phyloP scores from a whole-genome alignment of 345 rosid species.

The Angophora floribunda region DNA sequence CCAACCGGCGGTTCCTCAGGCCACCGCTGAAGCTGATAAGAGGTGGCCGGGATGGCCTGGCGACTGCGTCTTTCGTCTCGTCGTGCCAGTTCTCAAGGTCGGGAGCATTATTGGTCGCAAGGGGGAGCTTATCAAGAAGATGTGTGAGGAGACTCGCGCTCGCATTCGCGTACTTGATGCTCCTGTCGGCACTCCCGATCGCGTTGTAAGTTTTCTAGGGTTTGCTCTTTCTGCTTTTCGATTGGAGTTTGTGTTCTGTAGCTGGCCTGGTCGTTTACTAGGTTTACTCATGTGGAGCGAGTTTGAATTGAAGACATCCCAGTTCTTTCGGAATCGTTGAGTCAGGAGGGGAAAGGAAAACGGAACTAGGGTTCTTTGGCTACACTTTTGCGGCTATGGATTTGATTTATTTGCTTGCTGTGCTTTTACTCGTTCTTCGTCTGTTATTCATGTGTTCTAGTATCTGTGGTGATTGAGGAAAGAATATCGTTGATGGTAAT shows the following conservation, averaged over 20 bases:
- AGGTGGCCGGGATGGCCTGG: constrained; percentile 96
- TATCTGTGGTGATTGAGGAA: not conserved
- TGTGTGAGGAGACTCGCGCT: constrained; percentile 84
- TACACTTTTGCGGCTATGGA: not conserved
- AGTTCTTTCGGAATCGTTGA: not conserved
- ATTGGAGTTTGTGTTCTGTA: not conserved
- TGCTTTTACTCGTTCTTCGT: not conserved
- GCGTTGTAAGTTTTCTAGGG: constrained; percentile 35
- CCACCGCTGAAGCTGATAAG: constrained; percentile 15
- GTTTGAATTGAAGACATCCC: not conserved
- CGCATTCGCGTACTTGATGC: constrained; percentile 79
- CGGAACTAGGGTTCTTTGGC: not conserved
- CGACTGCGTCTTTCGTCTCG: constrained; percentile 63
- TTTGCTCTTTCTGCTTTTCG: not conserved
- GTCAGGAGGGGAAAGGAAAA: not conserved
- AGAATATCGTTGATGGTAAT: not conserved
- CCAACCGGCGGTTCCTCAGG: not conserved
- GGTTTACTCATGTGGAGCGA: not conserved
- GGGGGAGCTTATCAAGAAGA: constrained; percentile 82
- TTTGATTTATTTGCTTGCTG: not conserved
- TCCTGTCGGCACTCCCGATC: constrained; percentile 50
- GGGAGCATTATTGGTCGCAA: constrained; percentile 87
- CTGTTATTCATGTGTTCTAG: not conserved
- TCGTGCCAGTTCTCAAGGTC: constrained; percentile 66
- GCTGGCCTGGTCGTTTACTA: not conserved